Conservation (phyloP, 495 filamentous ascomycete species). For the Xylaria acuta region DNA sequence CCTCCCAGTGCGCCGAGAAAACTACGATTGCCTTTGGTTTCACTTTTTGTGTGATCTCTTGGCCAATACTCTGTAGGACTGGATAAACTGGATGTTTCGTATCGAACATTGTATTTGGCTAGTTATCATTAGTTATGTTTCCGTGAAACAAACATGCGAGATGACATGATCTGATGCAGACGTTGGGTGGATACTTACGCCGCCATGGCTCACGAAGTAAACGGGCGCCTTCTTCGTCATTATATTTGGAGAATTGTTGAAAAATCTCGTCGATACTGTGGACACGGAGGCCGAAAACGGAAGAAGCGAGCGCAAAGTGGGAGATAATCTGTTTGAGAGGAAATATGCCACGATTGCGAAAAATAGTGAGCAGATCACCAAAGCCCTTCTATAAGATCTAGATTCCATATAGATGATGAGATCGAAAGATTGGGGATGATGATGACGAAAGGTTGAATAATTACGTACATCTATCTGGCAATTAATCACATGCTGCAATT, state of each 20-base stretch:
- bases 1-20: conserved; percentile 89
- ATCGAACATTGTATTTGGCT: conserved; percentile 80
- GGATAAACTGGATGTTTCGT: conserved; percentile 74
- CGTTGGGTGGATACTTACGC: conserved; percentile 57
- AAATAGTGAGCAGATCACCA: conserved; percentile 32
- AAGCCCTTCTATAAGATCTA: conserved; percentile 7
- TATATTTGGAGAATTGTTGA: not conserved
- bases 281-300: conserved; percentile 28
- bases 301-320: conserved; percentile 27
- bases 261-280: conserved; percentile 17
- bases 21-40: conserved; percentile 84
- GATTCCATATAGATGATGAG: conserved; percentile 4
- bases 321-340: conserved; percentile 27
- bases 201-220: conserved; percentile 82
- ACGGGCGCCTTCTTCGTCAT: conserved; percentile 61
- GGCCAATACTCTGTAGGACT: conserved; percentile 71
- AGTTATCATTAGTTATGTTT: conserved; percentile 18
- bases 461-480: not conserved
- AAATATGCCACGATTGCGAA: conserved; percentile 38
- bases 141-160: not conserved
- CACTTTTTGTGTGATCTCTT: conserved; percentile 79
- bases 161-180: not conserved
- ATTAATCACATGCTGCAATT: not conserved
- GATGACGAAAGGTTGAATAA: not conserved
- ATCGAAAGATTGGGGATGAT: not conserved